phyloP scores from a whole-genome alignment of 495 filamentous ascomycete species.

The Daldinia caldariorum region DNA sequence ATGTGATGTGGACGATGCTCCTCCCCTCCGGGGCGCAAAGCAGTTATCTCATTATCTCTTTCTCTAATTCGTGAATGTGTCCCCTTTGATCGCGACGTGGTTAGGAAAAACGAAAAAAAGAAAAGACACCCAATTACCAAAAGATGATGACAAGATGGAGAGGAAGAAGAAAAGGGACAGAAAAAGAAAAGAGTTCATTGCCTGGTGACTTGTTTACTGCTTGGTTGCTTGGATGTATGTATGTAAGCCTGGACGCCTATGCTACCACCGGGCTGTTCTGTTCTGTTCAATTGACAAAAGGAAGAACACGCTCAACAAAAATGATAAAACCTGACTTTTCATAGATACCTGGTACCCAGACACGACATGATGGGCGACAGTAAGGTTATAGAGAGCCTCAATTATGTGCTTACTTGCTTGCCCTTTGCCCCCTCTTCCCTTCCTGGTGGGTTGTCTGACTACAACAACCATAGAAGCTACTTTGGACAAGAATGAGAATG shows the following conservation, averaged over 20 bases:
- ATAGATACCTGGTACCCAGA: conserved; percentile 32
- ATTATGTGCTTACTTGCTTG: conserved; percentile 1
- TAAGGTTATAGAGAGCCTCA: background rate
- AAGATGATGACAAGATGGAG: background rate
- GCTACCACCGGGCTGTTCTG: background rate
- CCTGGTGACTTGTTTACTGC: background rate
- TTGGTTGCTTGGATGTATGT: background rate
- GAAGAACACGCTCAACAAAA: conserved; percentile 5
- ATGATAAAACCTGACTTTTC: conserved; percentile 20
- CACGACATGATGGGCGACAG: background rate
- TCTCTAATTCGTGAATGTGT: background rate
- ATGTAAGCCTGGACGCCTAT: conserved; percentile 6
- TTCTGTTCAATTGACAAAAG: background rate
- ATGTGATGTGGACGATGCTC: no score
- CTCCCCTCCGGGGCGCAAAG: background rate
- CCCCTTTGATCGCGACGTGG: background rate
- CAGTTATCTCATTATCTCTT: conserved; percentile 2
- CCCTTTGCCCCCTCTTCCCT: conserved; percentile 15
- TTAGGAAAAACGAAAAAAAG: background rate
- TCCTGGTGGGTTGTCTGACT: conserved; percentile 19
- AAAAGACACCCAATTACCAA: background rate
- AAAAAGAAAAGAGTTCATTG: background rate
- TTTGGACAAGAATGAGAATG: conserved; percentile 43
- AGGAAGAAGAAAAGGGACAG: background rate
- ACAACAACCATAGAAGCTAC: conserved; percentile 26